Percentiles rank a stretch among this genome's conserved stretches.
Evolutionary conservation across 139 green algal species (phyloP).

Genomic region (Tetradesmus lagerheimii): DNA sequence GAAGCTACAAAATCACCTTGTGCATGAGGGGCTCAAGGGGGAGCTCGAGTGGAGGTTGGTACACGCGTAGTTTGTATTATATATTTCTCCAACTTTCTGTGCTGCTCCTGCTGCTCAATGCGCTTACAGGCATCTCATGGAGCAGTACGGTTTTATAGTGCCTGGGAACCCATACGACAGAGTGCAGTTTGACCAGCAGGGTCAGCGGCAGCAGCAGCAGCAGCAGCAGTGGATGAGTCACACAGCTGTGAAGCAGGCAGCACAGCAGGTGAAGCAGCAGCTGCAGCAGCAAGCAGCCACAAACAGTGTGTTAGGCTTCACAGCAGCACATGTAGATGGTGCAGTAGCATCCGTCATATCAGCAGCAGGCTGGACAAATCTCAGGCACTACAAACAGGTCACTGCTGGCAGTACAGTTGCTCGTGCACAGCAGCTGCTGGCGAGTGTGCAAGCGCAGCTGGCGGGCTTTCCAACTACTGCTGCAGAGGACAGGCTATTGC

Average conservation of each 20-base stretch:
- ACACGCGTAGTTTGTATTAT: too few relatives aligned
- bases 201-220: slow-evolving; percentile 2
- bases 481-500: background rate
- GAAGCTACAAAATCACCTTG: too few relatives aligned
- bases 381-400: background rate
- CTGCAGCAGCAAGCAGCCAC: background rate
- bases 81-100: too few relatives aligned
- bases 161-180: slow-evolving; percentile 55
- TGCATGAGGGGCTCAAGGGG: too few relatives aligned
- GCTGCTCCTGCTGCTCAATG: too few relatives aligned
- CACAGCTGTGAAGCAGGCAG: slow-evolving; percentile 14
- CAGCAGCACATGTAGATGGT: slow-evolving; percentile 14
- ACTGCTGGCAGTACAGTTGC: background rate
- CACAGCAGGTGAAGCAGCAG: background rate
- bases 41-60: too few relatives aligned
- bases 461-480: background rate
- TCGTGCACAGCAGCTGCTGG: background rate
- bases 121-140: slow-evolving; percentile 61
- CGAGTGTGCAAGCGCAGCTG: background rate
- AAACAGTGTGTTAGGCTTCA: background rate
- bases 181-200: background rate
- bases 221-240: slow-evolving; percentile 23
- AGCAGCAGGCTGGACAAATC: slow-evolving; percentile 27
- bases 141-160: slow-evolving; percentile 65
- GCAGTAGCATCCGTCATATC: slow-evolving; percentile 30